Evolutionary conservation across 148 eudicot genomes (phyloP).

Genomic region (Rhododendron ovatum): DNA sequence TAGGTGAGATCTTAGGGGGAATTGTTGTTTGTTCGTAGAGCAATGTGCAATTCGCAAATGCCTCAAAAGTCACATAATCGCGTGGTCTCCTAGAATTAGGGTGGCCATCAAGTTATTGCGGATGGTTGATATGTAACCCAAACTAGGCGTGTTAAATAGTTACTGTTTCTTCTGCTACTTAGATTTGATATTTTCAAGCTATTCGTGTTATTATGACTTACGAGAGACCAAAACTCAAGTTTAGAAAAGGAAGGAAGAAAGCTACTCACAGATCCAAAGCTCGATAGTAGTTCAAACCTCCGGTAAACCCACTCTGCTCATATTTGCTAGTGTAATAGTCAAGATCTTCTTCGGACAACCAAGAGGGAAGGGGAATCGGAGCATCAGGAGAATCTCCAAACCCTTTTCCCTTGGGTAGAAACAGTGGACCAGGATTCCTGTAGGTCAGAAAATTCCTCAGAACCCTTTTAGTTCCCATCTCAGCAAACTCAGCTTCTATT

Average conservation of each 20-base stretch:
- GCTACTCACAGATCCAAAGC: conserved; percentile 36
- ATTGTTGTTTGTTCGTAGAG: too few relatives aligned
- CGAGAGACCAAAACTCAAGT: background rate
- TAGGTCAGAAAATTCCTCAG: conserved; percentile 26
- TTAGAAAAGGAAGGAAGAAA: background rate
- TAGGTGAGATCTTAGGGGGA: too few relatives aligned
- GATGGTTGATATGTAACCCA: background rate
- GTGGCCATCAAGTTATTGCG: too few relatives aligned
- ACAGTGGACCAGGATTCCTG: conserved; percentile 26
- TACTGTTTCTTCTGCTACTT: background rate
- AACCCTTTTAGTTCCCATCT: conserved; percentile 27
- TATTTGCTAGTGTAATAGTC: conserved; percentile 31
- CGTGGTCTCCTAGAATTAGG: too few relatives aligned
- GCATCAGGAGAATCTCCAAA: conserved; percentile 26
- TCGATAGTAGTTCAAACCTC: conserved; percentile 43
- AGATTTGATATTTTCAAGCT: background rate
- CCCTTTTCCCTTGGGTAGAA: conserved; percentile 32
- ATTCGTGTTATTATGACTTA: background rate
- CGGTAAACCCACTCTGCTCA: conserved; percentile 36
- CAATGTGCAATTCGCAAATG: too few relatives aligned
- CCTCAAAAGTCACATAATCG: too few relatives aligned
- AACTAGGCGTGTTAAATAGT: background rate
- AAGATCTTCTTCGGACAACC: conserved; percentile 41
- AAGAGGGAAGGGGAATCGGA: conserved; percentile 22
- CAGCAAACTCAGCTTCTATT: conserved; percentile 35